Base-by-base conservation (phyloP, 2,329 filamentous ascomycete species). In the Penicillium rolfsii region DNA sequence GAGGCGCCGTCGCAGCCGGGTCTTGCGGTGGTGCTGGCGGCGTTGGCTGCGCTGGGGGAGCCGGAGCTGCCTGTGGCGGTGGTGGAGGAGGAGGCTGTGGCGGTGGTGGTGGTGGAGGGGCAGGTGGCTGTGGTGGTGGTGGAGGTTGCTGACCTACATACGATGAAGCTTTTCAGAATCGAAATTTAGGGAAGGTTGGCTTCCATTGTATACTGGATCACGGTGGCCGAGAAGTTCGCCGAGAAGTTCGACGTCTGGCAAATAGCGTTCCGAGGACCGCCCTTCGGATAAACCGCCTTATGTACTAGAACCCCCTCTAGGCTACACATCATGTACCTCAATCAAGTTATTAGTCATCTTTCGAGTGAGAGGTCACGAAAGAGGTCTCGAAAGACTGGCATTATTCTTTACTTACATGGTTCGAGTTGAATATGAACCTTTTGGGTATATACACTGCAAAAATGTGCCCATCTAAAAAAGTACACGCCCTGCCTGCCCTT, bases 1-100 rank as follows among this genome's bases (percentile, higher is more conserved):
- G 73, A 14, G 75, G 71, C 30, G 81, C 77, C 1, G 79, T 77
- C 9, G 82, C 80, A 61, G 77, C 78, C 16, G 79, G 76, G 22
- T 70, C 76, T 36, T 81, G 78, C 57, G 75, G 74, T 55, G 76
- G 76, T 46, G 76, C 77, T 5, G 76, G 77, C 38, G 74, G 72
- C 4, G 80, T 76, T 12, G 70, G 67, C n/a, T 69, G 69, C 55
- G 67, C 64, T 24, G 60, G 71, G 16, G 61, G 71, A 16, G 61
- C 62, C 22, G 67, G 67, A 19, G 65, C 67, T 41, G 66, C 71
- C 2, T 85, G 83, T 43, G 72, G 70, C 56, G 65, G 64, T 16
- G 56, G 56, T 9, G 46, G 53, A 43, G 2, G 55, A 3, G 61
- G 59, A n/a, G 43, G 61, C 1, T 40, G 58, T n/a, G 8, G 55